Evolutionary conservation across 345 rosid species (phyloP).

Genomic region (Jatropha curcas): DNA sequence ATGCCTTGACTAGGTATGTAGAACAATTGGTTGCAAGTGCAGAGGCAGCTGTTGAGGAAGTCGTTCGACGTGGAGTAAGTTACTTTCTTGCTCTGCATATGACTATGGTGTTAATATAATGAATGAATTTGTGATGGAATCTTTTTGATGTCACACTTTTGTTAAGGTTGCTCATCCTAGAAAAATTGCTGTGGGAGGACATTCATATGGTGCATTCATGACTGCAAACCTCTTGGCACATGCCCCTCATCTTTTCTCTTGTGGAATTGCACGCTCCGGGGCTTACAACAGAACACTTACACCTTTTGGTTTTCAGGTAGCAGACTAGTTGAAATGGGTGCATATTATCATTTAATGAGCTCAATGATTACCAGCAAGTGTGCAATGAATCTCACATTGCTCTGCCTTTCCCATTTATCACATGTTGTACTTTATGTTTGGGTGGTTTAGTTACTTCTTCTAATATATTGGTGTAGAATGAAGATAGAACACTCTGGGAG

Average conservation of each 20-base stretch:
- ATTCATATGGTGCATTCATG: conserved; percentile 99
- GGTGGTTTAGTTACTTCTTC: conserved; percentile 14
- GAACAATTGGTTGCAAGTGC: conserved; percentile 97
- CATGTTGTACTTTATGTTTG: conserved; percentile 8
- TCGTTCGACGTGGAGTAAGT: conserved; percentile 80
- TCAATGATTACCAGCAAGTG: neutral
- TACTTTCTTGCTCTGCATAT: conserved; percentile 15
- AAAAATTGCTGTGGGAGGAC: conserved; percentile 96
- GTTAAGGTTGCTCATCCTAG: conserved; percentile 83
- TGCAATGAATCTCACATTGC: neutral
- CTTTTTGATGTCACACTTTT: conserved; percentile 22
- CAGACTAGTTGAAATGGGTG: conserved; percentile 9
- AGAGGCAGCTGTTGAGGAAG: conserved; percentile 99
- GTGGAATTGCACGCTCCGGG: conserved; percentile 97
- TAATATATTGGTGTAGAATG: conserved; percentile 58
- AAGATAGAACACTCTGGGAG: conserved; percentile 98
- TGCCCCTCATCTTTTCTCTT: conserved; percentile 95
- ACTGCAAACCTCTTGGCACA: conserved; percentile 95
- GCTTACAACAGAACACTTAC: conserved; percentile 99
- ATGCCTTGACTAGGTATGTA: conserved; percentile 58
- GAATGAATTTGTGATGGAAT: conserved; percentile 18
- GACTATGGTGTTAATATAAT: neutral
- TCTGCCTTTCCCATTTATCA: neutral
- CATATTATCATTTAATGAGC: neutral
- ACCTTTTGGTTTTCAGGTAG: conserved; percentile 97